Base-by-base conservation (phyloP, 1,139 yeast genomes). In the Taphrina flavorubra region DNA sequence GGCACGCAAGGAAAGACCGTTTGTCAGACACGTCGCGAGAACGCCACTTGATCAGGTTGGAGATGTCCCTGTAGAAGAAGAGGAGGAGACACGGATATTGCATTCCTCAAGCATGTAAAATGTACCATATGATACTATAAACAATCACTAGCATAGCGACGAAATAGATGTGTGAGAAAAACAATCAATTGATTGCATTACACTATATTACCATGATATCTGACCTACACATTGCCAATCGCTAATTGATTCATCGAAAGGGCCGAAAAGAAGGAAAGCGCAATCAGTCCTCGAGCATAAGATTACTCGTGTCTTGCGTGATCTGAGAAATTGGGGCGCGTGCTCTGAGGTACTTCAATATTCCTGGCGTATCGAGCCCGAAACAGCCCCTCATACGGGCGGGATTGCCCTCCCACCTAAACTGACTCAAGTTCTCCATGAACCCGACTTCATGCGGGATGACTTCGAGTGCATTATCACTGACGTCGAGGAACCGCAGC, bases 321-420 rank as follows among this genome's bases (percentile, higher is more conserved):
- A 44, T 10, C 3, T 44, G 36, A 11, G 53, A 2, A 36, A 10
- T 8, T 1, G 53, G 53, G 2, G 53, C 53, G 8, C 53, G 53
- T 8, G 36, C 31, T 25, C 53, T 31, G 13, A 49, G 20, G 36
- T 49, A 49, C 36, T 20, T 8, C 36, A 49, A 20, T 11, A 49
- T 49, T 11, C 53, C 53, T 11, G 34, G 36, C 36, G 53, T 49
- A 20, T 49, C 53, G 53, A 58, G 37, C 13, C 53, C 53, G 53
- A 58, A 58, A 46, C 62, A 58, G 16, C 53, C 42, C 39, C 53
- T 37, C 62, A 58, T 58, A 1, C 62, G 62, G 4, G 42, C 62
- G 2, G 51, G 62, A 46, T 58, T 58, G 16, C 62, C 62, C 46
- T 58, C 53, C 62, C 62, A 58, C 13, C 53, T 5, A 18, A 58